phyloP scores from a whole-genome alignment of 2,329 filamentous ascomycete genomes.

The Botrytis squamosa region DNA sequence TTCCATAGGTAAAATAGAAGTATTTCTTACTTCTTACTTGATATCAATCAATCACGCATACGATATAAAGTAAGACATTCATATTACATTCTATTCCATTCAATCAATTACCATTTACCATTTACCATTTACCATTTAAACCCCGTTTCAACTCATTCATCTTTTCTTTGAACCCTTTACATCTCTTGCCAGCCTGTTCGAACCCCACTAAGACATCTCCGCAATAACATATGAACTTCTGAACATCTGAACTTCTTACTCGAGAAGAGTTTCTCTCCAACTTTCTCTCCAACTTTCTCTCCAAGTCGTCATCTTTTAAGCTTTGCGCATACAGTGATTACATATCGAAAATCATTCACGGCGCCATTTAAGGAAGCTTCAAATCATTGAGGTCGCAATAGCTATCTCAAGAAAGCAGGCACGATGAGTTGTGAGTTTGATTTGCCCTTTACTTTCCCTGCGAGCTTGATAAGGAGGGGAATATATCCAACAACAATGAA shows the following conservation, averaged over 20 bases:
- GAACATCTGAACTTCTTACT: constrained; percentile 6
- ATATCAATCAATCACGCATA: neutral
- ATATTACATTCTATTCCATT: neutral
- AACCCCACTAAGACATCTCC: constrained; percentile 22
- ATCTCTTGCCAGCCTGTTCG: constrained; percentile 22
- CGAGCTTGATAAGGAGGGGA: constrained; percentile 13
- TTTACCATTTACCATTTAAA: neutral
- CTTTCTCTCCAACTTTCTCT: neutral
- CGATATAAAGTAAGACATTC: neutral
- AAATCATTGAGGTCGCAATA: constrained; percentile 21
- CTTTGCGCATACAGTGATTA: neutral
- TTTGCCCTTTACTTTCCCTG: constrained; percentile 22
- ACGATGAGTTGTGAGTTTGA: constrained; percentile 40
- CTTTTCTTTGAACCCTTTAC: constrained; percentile 12
- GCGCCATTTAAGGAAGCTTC: neutral
- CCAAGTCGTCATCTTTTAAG: neutral
- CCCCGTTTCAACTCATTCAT: neutral
- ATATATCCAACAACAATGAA: neutral
- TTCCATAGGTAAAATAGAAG: no score
- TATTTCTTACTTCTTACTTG: neutral
- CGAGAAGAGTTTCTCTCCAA: constrained; percentile 15
- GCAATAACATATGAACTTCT: constrained; percentile 5
- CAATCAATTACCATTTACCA: neutral
- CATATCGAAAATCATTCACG: neutral
- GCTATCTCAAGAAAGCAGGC: constrained; percentile 27